Evolutionary conservation across 139 green algal genomes (phyloP).

Genomic region (Tetradesmus obliquus): DNA sequence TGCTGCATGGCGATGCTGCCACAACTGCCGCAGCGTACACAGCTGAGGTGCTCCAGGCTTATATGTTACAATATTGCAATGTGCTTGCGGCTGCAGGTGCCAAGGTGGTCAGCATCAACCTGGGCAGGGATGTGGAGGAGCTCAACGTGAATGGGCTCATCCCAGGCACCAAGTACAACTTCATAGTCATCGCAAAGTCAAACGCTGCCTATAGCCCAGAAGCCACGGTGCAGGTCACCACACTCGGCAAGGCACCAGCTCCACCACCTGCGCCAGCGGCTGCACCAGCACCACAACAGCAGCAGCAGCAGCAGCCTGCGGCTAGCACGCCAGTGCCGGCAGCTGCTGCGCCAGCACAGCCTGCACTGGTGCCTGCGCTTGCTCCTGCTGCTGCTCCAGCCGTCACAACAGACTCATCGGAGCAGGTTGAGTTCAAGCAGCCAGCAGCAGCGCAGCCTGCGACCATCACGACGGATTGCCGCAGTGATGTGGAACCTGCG

Average conservation of each 20-base stretch:
- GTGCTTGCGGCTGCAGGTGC: neutral
- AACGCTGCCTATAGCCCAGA: neutral
- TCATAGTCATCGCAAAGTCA: neutral
- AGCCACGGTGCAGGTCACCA: neutral
- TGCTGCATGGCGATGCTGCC: too few relatives aligned
- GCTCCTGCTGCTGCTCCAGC: neutral
- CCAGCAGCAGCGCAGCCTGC: neutral
- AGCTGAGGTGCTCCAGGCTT: too few relatives aligned
- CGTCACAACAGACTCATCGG: neutral
- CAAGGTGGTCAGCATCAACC: slow-evolving; percentile 1
- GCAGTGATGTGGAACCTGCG: neutral
- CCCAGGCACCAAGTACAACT: slow-evolving; percentile 21
- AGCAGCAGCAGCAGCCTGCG: neutral
- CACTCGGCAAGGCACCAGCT: neutral
- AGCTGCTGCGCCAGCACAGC: neutral
- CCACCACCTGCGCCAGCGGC: neutral
- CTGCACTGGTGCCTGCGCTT: neutral
- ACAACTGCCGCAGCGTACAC: too few relatives aligned
- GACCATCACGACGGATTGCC: neutral
- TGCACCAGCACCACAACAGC: neutral
- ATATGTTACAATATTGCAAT: too few relatives aligned
- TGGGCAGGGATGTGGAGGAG: neutral
- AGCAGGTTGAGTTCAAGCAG: neutral
- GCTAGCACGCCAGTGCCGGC: too few relatives aligned
- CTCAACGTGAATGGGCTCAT: slow-evolving; percentile 20